These are phyloP conservation scores for Climacium dendroides DNA, from an alignment of 225 moss, liverwort and hornwort species.

Conservation along the genomic window DNA sequence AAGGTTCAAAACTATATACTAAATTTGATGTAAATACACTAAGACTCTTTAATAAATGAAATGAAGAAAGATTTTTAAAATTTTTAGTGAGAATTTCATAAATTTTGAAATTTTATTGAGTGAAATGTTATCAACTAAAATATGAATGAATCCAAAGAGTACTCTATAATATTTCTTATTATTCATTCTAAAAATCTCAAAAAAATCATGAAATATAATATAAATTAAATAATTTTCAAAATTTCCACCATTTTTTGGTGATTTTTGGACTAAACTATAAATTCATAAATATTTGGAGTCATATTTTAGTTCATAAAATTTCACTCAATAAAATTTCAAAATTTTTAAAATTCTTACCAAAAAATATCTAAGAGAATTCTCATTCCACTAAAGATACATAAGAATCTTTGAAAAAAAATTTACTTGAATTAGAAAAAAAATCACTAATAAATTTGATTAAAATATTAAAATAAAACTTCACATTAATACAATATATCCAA, in stretches of 20 bases:
- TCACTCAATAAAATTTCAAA: neutral
- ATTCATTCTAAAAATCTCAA: neutral
- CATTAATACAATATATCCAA: no score
- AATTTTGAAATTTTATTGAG: neutral
- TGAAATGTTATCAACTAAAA: neutral
- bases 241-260: neutral
- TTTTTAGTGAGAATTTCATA: fast-evolving
- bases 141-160: neutral
- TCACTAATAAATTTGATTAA: neutral
- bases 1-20: neutral
- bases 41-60: no score
- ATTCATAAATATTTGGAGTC: neutral
- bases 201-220: neutral
- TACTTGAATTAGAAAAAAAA: neutral
- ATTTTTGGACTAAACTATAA: neutral
- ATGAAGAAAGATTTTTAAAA: neutral
- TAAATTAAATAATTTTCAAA: neutral
- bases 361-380: neutral
- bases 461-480: no score
- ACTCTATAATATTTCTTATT: neutral
- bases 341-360: neutral
- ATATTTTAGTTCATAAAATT: neutral
- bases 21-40: no score
- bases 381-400: neutral
- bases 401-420: neutral